Evolutionary conservation across 345 rosid species (phyloP).

Genomic region (Murraya koenigii): DNA sequence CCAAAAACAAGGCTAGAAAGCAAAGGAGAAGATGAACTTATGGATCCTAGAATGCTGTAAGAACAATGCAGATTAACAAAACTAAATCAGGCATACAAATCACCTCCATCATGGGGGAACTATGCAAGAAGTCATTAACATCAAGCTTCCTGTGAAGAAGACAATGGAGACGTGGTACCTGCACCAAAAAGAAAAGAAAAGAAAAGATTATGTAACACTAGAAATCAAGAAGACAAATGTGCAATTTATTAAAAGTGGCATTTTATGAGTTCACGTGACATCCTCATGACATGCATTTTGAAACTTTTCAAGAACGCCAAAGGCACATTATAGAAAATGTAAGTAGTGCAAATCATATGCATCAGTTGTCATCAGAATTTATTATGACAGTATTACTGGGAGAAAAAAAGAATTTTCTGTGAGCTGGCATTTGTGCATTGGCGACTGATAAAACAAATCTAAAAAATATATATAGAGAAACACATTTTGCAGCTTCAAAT

Average conservation of each 20-base stretch:
- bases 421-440: background rate
- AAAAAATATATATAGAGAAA: background rate
- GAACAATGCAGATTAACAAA: background rate
- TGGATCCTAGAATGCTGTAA: background rate
- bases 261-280: background rate
- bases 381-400: background rate
- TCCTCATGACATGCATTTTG: background rate
- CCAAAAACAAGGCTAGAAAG: conserved; percentile 1
- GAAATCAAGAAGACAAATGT: background rate
- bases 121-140: conserved; percentile 49
- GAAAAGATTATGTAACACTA: background rate
- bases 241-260: background rate
- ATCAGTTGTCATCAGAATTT: background rate
- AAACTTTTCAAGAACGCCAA: background rate
- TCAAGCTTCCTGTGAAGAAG: conserved; percentile 76
- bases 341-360: too few species aligned
- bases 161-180: conserved; percentile 94
- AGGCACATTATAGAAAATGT: background rate
- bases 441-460: background rate
- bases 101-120: conserved; percentile 59
- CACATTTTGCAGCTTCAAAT: background rate
- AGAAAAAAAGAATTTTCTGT: background rate
- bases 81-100: conserved; percentile 11
- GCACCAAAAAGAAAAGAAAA: conserved; percentile 22
- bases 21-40: background rate